Percentiles rank a stretch among this genome's conserved stretches.
These are phyloP conservation scores for Solanum chacoense DNA, from an alignment of 305 asterid species.

Conservation along the genomic window DNA sequence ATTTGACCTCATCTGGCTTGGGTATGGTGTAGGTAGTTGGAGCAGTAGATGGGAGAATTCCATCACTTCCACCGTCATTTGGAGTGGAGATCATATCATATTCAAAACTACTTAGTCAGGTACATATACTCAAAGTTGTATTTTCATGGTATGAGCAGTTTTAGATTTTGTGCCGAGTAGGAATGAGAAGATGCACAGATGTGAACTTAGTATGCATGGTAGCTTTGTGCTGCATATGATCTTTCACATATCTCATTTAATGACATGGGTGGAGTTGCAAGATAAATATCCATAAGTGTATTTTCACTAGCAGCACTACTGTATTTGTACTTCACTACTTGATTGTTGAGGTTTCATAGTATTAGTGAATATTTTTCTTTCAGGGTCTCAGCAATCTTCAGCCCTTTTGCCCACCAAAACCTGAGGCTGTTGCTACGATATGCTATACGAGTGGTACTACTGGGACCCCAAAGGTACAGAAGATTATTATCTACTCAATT, in stretches of 20 bases:
- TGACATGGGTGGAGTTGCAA: neutral
- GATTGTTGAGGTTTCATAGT: neutral
- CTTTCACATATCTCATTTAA: neutral
- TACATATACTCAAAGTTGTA: neutral
- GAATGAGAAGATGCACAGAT: neutral
- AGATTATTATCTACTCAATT: neutral
- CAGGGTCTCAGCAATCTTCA: conserved; percentile 64
- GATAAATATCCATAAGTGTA: neutral
- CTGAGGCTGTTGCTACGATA: conserved; percentile 72
- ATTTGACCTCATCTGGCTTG: conserved; percentile 3
- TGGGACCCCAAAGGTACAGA: conserved; percentile 82
- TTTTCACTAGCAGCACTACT: neutral
- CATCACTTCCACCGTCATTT: conserved; percentile 60
- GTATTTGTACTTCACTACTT: neutral
- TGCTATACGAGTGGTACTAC: conserved; percentile 98
- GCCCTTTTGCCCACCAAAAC: conserved; percentile 82
- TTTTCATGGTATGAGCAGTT: neutral
- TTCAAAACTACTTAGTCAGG: conserved; percentile 67
- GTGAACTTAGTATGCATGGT: neutral
- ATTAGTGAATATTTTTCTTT: neutral
- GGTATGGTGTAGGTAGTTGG: conserved; percentile 61
- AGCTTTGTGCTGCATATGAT: neutral
- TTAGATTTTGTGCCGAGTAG: neutral
- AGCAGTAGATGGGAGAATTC: conserved; percentile 69
- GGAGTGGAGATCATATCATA: conserved; percentile 65